Base-by-base conservation (phyloP, 768 basidiomycete species). In the Pilatotrama ljubarskyi region DNA sequence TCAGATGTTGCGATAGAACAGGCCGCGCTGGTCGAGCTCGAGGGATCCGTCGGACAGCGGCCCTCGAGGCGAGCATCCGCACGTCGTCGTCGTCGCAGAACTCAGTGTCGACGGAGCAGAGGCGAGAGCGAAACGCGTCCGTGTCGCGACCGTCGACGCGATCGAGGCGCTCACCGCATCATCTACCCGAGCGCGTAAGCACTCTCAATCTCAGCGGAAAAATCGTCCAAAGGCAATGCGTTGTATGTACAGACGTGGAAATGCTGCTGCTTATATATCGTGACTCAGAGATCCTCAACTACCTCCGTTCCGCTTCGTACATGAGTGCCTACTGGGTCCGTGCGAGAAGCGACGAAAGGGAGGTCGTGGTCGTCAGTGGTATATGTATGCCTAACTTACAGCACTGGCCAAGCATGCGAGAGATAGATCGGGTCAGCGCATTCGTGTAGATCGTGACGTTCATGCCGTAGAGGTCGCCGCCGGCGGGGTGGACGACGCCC, bases 1-100 rank as follows among this genome's bases (percentile, higher is more conserved):
- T 68, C 67, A 66, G 67, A 68, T 68, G 62, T 52, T 54, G 53
- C 52, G 60, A 58, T 63, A 63, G 61, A 63, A 55, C 47, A 9
- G 41, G 26, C 24, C 47, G 57, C 29, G 56, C 51, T 22, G 53
- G 46, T 46, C 61, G 61, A 22, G 53, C 56, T 41, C 61, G 61
- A 51, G 61, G 52, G 20, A 47, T 24, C 46, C 57, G 61, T 44
- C 61, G 42, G 52, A 41, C 61, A 44, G 47, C 55, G 49, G 51
- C 47, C 55, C 61, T 52, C 55, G 61, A 43, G 46, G 55, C 54
- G 49, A 61, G 59, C 59, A 61, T 61, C 20, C 52, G 53, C 59
- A 32, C 53, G 38, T 49, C 37, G 38, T 41, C 47, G 47, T 5
- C 47, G 26, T 25, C 20, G 36, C 38, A 41, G 37, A 37, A 20